Percentiles rank a stretch among this genome's conserved stretches.
These are phyloP conservation scores for Przewalskia tangutica DNA, from an alignment of 257 asterid species.

Conservation along the genomic window DNA sequence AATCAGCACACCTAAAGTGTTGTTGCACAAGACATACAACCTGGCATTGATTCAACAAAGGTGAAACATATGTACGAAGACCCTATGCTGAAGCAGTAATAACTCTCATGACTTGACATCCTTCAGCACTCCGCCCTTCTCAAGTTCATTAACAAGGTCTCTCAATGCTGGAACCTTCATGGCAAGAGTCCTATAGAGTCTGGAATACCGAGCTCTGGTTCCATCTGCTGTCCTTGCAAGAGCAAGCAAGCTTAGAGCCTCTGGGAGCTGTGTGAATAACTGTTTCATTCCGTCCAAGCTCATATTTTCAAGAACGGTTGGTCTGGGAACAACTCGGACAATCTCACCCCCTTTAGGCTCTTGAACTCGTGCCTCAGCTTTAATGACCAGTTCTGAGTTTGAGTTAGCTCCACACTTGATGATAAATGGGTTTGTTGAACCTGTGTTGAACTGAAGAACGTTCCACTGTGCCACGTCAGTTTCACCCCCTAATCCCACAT, in stretches of 20 bases:
- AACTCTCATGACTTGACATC: conserved; percentile 40
- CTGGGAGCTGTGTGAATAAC: conserved; percentile 65
- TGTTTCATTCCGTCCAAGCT: conserved; percentile 70
- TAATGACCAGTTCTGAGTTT: conserved; percentile 71
- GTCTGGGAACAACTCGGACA: conserved; percentile 78
- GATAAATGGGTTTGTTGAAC: conserved; percentile 81
- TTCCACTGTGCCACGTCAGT: conserved; percentile 95
- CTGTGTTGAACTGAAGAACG: conserved; percentile 90
- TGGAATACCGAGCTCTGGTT: conserved; percentile 93
- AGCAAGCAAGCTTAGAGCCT: conserved; percentile 80
- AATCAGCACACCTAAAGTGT: background rate
- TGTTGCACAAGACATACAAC: conserved; percentile 3
- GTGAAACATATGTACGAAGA: background rate
- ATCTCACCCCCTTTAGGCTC: conserved; percentile 96
- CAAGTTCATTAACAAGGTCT: conserved; percentile 84
- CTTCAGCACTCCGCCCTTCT: conserved; percentile 75
- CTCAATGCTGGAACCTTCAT: conserved; percentile 94
- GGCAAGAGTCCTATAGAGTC: conserved; percentile 88
- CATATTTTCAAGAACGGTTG: conserved; percentile 60
- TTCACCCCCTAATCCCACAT: conserved; percentile 37
- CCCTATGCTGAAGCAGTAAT: background rate
- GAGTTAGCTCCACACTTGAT: conserved; percentile 98
- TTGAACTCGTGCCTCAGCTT: conserved; percentile 80
- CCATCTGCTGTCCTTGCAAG: conserved; percentile 94
- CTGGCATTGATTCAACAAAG: background rate